These are phyloP conservation scores for Thymus quinquecostatus DNA, from an alignment of 257 asterid species.

Conservation along the genomic window DNA sequence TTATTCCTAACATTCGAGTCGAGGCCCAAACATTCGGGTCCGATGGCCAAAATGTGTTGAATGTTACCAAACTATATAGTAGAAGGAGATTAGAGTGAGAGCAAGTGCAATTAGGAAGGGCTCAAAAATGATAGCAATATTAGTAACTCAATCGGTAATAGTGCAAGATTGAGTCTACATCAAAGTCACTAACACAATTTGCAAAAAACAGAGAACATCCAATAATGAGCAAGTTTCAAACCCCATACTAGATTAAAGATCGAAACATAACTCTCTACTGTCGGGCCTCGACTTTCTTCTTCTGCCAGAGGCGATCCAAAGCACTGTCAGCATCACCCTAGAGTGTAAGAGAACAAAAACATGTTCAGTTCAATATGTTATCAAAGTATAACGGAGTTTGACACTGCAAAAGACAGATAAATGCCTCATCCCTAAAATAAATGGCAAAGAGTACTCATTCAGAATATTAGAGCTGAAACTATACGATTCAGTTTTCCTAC, in stretches of 20 bases:
- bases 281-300: constrained; percentile 40
- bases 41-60: no score
- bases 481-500: not conserved
- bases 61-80: no score
- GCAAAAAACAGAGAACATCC: not conserved
- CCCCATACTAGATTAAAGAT: not conserved
- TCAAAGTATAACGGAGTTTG: not conserved
- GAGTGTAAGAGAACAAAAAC: not conserved
- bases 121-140: not conserved
- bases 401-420: not conserved
- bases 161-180: not conserved
- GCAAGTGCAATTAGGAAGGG: not conserved
- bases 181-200: constrained; percentile 6
- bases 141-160: not conserved
- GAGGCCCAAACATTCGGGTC: no score
- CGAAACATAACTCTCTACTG: constrained; percentile 13
- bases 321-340: constrained; percentile 56
- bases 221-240: constrained; percentile 8
- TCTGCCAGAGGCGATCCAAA: constrained; percentile 51
- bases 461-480: not conserved
- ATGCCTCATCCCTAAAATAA: not conserved
- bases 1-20: no score
- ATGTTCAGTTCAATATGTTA: not conserved
- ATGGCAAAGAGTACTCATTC: not conserved
- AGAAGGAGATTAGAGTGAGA: not conserved